These are phyloP conservation scores for Astragalus membranaceus DNA, from an alignment of 306 rosid genomes.

Conservation along the genomic window DNA sequence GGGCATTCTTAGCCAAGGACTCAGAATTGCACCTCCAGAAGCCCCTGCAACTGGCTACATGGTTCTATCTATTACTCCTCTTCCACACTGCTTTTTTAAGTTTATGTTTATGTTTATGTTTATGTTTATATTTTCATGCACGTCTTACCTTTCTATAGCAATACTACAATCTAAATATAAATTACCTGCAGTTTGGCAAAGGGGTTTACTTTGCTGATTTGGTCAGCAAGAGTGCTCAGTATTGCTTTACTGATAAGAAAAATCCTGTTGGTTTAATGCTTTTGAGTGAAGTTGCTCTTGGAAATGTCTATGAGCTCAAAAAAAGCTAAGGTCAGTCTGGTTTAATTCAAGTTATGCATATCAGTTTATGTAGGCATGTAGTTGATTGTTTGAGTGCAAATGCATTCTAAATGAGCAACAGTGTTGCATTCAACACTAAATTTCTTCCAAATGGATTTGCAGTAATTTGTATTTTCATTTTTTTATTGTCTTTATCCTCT, in stretches of 20 bases:
- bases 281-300: conserved; percentile 91
- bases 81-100: too few relatives aligned
- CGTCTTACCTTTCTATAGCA: too few relatives aligned
- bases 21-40: too few relatives aligned
- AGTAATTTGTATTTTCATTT: conserved; percentile 2
- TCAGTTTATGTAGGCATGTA: neutral
- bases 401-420: conserved; percentile 16
- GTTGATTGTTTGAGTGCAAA: too few relatives aligned
- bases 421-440: neutral
- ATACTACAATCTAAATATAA: too few relatives aligned
- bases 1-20: too few relatives aligned
- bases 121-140: too few relatives aligned
- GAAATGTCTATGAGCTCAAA: conserved; percentile 77
- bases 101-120: too few relatives aligned
- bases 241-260: conserved; percentile 87
- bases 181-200: too few relatives aligned
- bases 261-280: conserved; percentile 84
- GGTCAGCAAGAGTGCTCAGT: conserved; percentile 99
- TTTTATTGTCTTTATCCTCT: conserved; percentile 10
- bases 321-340: conserved; percentile 63
- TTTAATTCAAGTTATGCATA: conserved; percentile 16
- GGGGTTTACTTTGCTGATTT: too few relatives aligned
- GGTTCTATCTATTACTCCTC: too few relatives aligned
- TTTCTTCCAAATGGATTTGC: conserved; percentile 11
- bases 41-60: too few relatives aligned